A percentile compares a stretch with the other conserved stretches of the same genome.
Conservation (phyloP, 805 yeast species). For the Zygosaccharomyces pseudorouxii region DNA sequence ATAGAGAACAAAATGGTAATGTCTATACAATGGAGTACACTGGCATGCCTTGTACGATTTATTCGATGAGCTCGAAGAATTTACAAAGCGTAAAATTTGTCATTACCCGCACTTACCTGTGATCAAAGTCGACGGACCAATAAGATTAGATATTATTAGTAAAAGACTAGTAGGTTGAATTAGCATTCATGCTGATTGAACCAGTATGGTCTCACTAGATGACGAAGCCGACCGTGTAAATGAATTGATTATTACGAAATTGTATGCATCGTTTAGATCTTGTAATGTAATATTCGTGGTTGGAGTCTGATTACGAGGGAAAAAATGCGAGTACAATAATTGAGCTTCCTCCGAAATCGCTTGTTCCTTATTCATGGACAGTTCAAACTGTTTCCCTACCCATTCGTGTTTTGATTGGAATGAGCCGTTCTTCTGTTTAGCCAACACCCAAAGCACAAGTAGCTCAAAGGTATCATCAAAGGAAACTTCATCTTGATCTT, state of each 20-base stretch:
- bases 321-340: slow-evolving; percentile 12
- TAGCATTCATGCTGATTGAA: slow-evolving; percentile 4
- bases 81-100: neutral
- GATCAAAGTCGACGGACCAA: neutral
- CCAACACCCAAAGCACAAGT: slow-evolving; percentile 37
- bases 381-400: slow-evolving; percentile 14
- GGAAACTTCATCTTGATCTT: slow-evolving; percentile 43
- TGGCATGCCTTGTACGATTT: neutral
- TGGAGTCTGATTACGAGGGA: slow-evolving; percentile 3
- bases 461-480: slow-evolving; percentile 45
- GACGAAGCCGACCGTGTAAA: slow-evolving; percentile 24
- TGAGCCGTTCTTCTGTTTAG: slow-evolving; percentile 15
- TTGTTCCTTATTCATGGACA: slow-evolving; percentile 7
- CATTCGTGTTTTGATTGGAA: slow-evolving; percentile 18
- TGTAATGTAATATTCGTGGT: slow-evolving; percentile 5
- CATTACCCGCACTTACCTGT: neutral
- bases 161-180: neutral
- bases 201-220: slow-evolving; percentile 24
- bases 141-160: neutral
- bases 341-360: neutral
- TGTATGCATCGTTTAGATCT: slow-evolving; percentile 14
- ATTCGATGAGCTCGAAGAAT: slow-evolving; percentile 3
- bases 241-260: slow-evolving; percentile 17
- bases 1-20: neutral
- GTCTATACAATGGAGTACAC: neutral